Evolutionary conservation across 2,329 filamentous ascomycete species (phyloP).

Genomic region (Atkinsonella texensis): DNA sequence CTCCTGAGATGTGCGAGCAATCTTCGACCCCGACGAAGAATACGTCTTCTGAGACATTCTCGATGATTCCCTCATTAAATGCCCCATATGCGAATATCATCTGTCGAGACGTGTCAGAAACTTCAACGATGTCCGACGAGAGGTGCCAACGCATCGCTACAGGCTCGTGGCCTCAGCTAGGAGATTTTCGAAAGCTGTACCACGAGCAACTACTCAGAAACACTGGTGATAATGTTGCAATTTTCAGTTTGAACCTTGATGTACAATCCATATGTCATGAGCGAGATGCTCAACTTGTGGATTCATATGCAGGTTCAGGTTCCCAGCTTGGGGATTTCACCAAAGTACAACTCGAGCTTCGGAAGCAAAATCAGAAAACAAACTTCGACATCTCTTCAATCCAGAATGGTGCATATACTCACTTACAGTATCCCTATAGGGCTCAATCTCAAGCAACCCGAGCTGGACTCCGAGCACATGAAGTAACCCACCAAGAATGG

Average conservation of each 20-base stretch:
- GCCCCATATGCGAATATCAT: neutral
- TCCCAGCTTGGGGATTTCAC: conserved; percentile 5
- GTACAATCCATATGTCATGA: neutral
- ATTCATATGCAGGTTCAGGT: neutral
- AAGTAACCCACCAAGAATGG: no score
- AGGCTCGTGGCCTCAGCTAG: conserved; percentile 3
- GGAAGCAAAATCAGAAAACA: neutral
- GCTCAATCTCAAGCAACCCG: neutral
- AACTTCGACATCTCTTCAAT: neutral
- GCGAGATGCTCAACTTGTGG: no score
- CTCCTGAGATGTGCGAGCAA: neutral
- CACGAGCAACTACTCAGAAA: neutral
- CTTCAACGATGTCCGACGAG: neutral
- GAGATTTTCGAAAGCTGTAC: conserved; percentile 5
- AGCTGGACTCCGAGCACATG: neutral
- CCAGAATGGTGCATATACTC: no score
- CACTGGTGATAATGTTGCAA: neutral
- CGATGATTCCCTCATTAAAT: neutral
- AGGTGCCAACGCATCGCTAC: neutral
- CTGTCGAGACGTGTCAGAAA: neutral
- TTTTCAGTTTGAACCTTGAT: neutral
- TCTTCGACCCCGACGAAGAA: neutral
- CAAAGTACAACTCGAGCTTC: neutral
- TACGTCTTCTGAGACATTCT: neutral
- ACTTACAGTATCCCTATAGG: neutral